Evolutionary conservation across 768 basidiomycete genomes (phyloP), one percentile per base, ranked within the genome.

Genomic region (Cyclocybe cylindracea): DNA sequence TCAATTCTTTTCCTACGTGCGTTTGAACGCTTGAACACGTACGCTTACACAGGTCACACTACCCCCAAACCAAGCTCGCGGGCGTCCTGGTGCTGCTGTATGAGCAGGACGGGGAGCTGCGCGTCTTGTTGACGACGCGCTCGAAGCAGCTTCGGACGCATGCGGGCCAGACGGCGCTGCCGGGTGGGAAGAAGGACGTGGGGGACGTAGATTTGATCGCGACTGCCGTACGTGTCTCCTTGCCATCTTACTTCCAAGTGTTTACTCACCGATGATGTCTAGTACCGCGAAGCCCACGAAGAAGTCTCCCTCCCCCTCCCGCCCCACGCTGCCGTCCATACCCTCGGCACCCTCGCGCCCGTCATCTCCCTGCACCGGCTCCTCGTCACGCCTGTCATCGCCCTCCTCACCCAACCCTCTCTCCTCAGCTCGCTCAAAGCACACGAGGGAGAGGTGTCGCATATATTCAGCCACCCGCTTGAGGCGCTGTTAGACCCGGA

Each of bases 261-360:
- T 42, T 55, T 19, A 47, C 14, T 39, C 46, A 48, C n/a, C n/a
- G n/a, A n/a, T n/a, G n/a, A n/a, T 39, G 11, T 31, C n/a, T 10
- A 94, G 93, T 79, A 79, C 43, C 77, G 94, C 51, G 94, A 96
- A 69, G 94, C 94, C 0, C 66, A 82, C 49, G 94, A 96, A 71
- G 94, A 96, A 72, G 88, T 95, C 14, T 82, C 70, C 1, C 74
- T 95, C 2, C 85, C 89, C 0, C 63, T 83, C 2, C 24, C 24
- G 24, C 50, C 73, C 46, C 79, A 77, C 36, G 79, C 84, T 0
- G 66, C 80, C 43, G 70, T 92, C 13, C 78, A 86, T 60, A 76
- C 77, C 1, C 64, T 93, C 14, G 83, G 83, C 29, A 70, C 76
- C 13, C 70, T 91, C 34, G 79, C 83, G 29, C 88, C 91, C 1